Conservation (phyloP, 441 rosid genomes). For the Bocquillonia castaneifolia region DNA sequence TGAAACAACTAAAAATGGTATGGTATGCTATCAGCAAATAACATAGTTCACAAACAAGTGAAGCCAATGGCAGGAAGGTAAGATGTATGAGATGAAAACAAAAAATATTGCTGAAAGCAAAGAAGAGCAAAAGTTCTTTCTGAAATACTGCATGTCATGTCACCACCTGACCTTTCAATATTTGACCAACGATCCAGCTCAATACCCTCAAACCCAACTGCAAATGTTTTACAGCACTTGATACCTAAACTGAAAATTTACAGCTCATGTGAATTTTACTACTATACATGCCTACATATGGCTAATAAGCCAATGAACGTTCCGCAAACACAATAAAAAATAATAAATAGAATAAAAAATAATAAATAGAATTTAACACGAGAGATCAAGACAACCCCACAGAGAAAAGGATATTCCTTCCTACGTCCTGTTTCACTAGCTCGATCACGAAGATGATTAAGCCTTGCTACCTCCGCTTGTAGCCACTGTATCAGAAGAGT, state of each 20-base stretch:
- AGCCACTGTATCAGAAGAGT: conserved; percentile 54
- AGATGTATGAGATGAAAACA: conserved; percentile 1
- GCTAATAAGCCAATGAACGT: not conserved
- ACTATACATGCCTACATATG: not conserved
- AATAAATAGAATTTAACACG: not conserved
- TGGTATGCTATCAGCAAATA: not conserved
- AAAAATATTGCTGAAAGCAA: not conserved
- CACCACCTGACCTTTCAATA: conserved; percentile 4
- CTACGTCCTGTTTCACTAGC: conserved; percentile 90
- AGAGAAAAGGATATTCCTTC: conserved; percentile 86
- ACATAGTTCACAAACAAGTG: conserved; percentile 2
- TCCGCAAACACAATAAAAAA: conserved; percentile 14
- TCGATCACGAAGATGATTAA: conserved; percentile 94
- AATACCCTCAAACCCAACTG: not conserved
- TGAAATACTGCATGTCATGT: not conserved
- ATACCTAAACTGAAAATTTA: not conserved
- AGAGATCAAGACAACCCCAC: conserved; percentile 19
- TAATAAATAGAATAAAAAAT: too few relatives aligned
- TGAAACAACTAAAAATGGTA: conserved; percentile 1
- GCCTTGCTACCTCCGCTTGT: conserved; percentile 76
- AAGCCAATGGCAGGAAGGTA: not conserved
- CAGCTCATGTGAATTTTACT: not conserved
- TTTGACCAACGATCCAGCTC: not conserved
- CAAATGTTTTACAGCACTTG: not conserved
- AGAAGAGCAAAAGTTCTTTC: not conserved